Evolutionary conservation across 495 filamentous ascomycete species (phyloP), one percentile per base, ranked within the genome.

Genomic region (Aspergillus incahuasiensis): DNA sequence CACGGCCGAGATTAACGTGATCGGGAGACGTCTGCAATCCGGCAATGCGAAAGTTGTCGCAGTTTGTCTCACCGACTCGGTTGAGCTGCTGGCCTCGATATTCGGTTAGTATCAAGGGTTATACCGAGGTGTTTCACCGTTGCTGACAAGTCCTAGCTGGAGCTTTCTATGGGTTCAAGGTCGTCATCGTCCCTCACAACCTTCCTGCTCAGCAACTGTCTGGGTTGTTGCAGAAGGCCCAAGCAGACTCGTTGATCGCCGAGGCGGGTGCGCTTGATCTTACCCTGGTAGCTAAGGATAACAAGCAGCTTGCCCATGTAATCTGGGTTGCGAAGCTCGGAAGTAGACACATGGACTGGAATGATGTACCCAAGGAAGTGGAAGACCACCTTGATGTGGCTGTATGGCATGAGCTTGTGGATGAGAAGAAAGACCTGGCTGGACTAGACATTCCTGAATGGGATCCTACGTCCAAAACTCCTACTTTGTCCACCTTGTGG

Each of bases 311-410:
- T 8, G 85, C 86, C 52, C 83, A 91, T 52, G 81, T 96, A 13
- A 79, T 97, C 54, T 97, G 91, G 90, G 92, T 97, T 3, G 95
- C 94, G 6, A 94, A 97, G 61, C 78, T 88, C 63, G 90, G 89
- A 30, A 97, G 88, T 72, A 82, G 84, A 57, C 94, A 99, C 65
- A 89, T 97, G 80, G 92, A 95, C 71, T 88, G 84, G 84, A 83
- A 91, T 65, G 89, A 90, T 61, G 83, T 91, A 2, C 90, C 90
- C 11, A 82, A 85, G 58, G 85, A 86, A 15, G 84, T 85, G 39
- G 84, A 86, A 24, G 80, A 84, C 40, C 83, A 76, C 48, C 76
- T 92, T 56, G 84, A 86, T 21, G 88, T 95, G 9, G 81, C 85
- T 13, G 91, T 91, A 15, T 97, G 90, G 91, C 88, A 94, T 59